Base-by-base conservation (phyloP, 345 rosid genomes). In the Hibiscus mutabilis region DNA sequence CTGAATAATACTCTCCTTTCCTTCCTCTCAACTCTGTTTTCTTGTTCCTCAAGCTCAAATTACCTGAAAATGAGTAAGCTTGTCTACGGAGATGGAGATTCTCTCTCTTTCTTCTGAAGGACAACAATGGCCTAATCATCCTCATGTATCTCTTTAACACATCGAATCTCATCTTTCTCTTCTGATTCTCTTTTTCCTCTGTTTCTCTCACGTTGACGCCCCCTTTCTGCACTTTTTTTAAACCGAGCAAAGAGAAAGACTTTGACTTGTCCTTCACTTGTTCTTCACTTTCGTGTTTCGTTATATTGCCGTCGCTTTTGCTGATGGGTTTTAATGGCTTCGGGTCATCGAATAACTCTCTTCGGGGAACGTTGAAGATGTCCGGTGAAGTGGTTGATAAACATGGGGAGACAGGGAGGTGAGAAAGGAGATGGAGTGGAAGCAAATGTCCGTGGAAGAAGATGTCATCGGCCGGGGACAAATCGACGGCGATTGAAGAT, bases 381-480 rank as follows among this genome's bases (percentile, higher is more conserved):
- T 91, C 94, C 68, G 79, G 58, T 1, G 97, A 93, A 44, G 87
- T 81, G 11, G 86, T 83, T 46, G 97, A 89, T 22, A 94, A 81
- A 37, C 97, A 82, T 7, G 93, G 88, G 73, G 98, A 88, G 14
- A 77, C 77, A 0, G 97, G 93, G 15, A 85, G 91, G 79, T 88
- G 95, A 37, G 98, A 85, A 66, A 88, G 88, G 75, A 88, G 83
- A 44, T 88, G 92, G 25, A 90, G 98, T 68, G 97, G 96, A 7
- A 94, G 95, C 76, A 94, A 86, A 71, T 94, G 96, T 40, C 99
- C 99, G 66, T 91, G 97, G 79, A 93, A 93, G 94, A 93, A 93
- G 76, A 93, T 91, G 55, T 93, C 98, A 79, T 93, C 97, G 0
- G 98, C 97, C 0, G 98, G 98, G 10, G 97, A 82, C 51, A 93